Base-by-base conservation (phyloP, 2,329 filamentous ascomycete genomes). In the Trichoderma sp. region DNA sequence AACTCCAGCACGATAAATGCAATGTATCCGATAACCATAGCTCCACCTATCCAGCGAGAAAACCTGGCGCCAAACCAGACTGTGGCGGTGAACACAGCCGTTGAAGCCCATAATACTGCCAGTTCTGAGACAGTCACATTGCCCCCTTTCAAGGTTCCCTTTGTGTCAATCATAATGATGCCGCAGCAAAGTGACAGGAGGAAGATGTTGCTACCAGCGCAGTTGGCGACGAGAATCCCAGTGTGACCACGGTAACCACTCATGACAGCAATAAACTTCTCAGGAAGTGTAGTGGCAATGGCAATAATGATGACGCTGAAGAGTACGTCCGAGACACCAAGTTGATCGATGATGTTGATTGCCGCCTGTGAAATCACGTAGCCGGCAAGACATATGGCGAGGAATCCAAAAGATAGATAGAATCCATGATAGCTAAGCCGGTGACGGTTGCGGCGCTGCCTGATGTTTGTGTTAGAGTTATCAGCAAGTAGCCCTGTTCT, bases 171-270 rank as follows among this genome's bases (percentile, higher is more conserved):
- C 51, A 68, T 68, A 1, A 68, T 58, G 14, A 85, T 78, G 1
- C 84, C 86, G 18, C 83, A 77, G 74, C 86, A 88, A 4, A 88
- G 78, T 2, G 85, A 83, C 18, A 88, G 78, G 36, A 88, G 78
- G 75, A 88, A 89, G 39, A 88, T 85, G 72, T 88, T 88, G 73
- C 85, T 87, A 5, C 86, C 86, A 0, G 83, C 85, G 4, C 85
- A 86, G 58, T 85, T 87, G 0, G 86, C 86, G 6, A 86, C 83
- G 9, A 88, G 76, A 61, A 88, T 86, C 1, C 85, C 85, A 2
- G 78, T 76, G 21, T 87, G 83, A 5, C 84, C 85, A 15, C 83
- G 81, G 12, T 75, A 78, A 18, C 85, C 83, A 72, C 85, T 85
- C 28, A 87, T 73, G 4, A 87, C 79, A 1, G 86, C 83, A 61